Conservation (phyloP, 495 filamentous ascomycete genomes). For the Lophiostoma macrostomum region DNA sequence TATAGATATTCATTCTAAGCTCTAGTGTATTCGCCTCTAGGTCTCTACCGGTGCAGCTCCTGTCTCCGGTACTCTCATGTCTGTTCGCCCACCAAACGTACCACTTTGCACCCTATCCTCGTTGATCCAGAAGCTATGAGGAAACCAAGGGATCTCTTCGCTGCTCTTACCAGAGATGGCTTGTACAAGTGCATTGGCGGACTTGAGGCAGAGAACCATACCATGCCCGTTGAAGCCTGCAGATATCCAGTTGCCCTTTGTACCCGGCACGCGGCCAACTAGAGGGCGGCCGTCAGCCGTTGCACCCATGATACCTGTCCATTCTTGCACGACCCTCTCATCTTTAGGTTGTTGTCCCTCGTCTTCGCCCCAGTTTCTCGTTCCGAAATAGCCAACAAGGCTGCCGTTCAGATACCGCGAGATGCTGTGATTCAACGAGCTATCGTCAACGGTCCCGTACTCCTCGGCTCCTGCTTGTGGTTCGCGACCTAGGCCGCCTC, state of each 20-base stretch:
- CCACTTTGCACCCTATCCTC: constrained; percentile 44
- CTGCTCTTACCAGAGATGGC: constrained; percentile 48
- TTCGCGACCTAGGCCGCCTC: constrained; percentile 59
- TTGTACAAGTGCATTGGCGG: constrained; percentile 50
- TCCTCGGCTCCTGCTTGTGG: constrained; percentile 47
- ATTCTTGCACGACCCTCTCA: constrained; percentile 56
- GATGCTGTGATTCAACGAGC: constrained; percentile 52
- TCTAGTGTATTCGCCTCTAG: no score
- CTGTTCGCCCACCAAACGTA: constrained; percentile 45
- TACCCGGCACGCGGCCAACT: constrained; percentile 43
- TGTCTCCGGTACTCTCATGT: constrained; percentile 21
- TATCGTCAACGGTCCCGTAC: constrained; percentile 59
- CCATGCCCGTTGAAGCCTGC: constrained; percentile 59
- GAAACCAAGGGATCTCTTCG: constrained; percentile 49
- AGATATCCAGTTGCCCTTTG: constrained; percentile 50
- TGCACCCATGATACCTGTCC: constrained; percentile 64
- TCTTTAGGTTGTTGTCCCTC: constrained; percentile 50
- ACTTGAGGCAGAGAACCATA: constrained; percentile 57
- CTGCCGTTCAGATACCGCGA: constrained; percentile 51
- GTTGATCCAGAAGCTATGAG: constrained; percentile 47
- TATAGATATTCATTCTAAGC: no score
- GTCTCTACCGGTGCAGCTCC: neutral
- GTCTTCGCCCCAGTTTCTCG: constrained; percentile 57
- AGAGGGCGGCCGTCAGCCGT: constrained; percentile 56
- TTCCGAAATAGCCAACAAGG: constrained; percentile 53